phyloP scores from a whole-genome alignment of 768 basidiomycete genomes.

The Lactifluus hygrophoroides region DNA sequence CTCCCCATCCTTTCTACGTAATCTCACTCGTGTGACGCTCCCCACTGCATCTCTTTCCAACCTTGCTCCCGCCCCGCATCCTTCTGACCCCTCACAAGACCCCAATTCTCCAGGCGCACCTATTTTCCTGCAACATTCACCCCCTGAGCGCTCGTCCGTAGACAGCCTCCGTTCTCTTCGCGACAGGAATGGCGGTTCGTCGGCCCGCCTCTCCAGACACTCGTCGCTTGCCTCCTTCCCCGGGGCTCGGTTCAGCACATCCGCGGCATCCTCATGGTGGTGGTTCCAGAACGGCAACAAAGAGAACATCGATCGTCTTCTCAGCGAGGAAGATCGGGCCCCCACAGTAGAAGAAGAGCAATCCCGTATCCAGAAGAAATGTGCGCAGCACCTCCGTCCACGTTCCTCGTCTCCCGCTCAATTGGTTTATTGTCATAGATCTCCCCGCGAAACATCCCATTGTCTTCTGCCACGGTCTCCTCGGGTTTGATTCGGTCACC shows the following conservation, averaged over 20 bases:
- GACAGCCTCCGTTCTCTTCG: slow-evolving; percentile 48
- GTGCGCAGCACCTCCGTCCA: slow-evolving; percentile 34
- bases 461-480: slow-evolving; percentile 91
- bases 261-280: slow-evolving; percentile 29
- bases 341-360: slow-evolving; percentile 41
- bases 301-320: slow-evolving; percentile 35
- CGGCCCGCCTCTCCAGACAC: slow-evolving; percentile 23
- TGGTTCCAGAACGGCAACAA: slow-evolving; percentile 48
- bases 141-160: slow-evolving; percentile 41
- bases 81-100: slow-evolving; percentile 23
- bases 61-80: slow-evolving; percentile 13
- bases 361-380: slow-evolving; percentile 45
- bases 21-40: slow-evolving; percentile 49
- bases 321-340: slow-evolving; percentile 46
- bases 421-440: slow-evolving; percentile 36
- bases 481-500: slow-evolving; percentile 82
- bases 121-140: slow-evolving; percentile 30
- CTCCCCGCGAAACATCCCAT: slow-evolving; percentile 73
- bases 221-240: slow-evolving; percentile 11
- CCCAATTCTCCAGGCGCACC: slow-evolving; percentile 28
- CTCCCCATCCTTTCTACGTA: slow-evolving; percentile 45
- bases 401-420: background rate
- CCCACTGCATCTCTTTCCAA: slow-evolving; percentile 54
- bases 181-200: slow-evolving; percentile 19
- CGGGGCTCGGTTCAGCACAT: background rate